Evolutionary conservation across 768 basidiomycete species (phyloP).

Genomic region (Psilocybe cubensis): DNA sequence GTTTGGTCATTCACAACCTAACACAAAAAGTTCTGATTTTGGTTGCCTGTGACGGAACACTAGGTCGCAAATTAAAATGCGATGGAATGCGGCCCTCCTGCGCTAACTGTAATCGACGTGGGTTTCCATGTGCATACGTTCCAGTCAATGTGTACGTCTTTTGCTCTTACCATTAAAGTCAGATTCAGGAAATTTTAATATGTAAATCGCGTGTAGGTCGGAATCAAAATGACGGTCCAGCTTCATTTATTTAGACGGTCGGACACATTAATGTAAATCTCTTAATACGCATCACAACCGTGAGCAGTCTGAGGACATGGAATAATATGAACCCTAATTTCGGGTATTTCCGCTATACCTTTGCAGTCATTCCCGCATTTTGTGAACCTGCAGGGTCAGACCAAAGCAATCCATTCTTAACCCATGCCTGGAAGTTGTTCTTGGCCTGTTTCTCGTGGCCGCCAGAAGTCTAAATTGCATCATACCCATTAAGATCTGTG

Average conservation of each 20-base stretch:
- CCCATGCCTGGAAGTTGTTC: background rate
- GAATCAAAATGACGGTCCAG: conserved; percentile 7
- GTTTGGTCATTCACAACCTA: conserved; percentile 5
- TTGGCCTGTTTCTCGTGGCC: conserved; percentile 7
- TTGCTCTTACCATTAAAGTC: background rate
- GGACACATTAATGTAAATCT: conserved; percentile 9
- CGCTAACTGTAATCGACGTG: conserved; percentile 65
- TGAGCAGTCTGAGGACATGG: background rate
- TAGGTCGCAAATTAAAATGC: conserved; percentile 76
- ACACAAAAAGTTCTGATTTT: background rate
- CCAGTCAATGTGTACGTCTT: conserved; percentile 62
- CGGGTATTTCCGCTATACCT: conserved; percentile 12
- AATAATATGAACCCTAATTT: conserved; percentile 3
- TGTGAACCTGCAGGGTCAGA: conserved; percentile 6
- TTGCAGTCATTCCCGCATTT: background rate
- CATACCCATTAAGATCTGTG: conserved; percentile 17
- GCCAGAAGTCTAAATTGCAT: conserved; percentile 24
- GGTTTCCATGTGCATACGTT: conserved; percentile 59
- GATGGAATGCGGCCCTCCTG: conserved; percentile 68
- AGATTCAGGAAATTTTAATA: conserved; percentile 8
- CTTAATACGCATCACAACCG: background rate
- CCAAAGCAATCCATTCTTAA: conserved; percentile 1
- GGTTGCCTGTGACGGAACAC: background rate
- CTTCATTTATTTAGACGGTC: conserved; percentile 1
- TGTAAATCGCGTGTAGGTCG: conserved; percentile 7